phyloP scores from a whole-genome alignment of 257 asterid genomes.

The Nicotiana sylvestris region DNA sequence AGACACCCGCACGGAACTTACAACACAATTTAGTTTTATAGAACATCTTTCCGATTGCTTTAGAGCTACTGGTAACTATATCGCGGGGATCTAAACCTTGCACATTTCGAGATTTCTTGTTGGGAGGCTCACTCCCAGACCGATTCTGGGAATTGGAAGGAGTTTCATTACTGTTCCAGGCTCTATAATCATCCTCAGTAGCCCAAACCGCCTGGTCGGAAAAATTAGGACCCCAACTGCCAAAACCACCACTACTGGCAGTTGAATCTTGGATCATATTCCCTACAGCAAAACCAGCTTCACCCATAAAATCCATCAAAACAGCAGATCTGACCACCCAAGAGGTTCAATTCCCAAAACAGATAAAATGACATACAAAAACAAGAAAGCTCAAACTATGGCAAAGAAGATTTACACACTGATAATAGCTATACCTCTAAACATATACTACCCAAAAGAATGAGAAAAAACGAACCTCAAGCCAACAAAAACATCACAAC shows the following conservation, averaged over 20 bases:
- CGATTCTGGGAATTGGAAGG: conserved; percentile 40
- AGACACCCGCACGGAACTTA: conserved; percentile 71
- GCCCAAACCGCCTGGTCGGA: conserved; percentile 64
- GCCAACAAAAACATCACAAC: not conserved
- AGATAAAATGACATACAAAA: not conserved
- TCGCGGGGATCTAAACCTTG: conserved; percentile 37
- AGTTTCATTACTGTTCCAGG: conserved; percentile 52
- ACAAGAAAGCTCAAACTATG: conserved; percentile 1
- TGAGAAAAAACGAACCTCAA: not conserved
- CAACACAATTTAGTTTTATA: conserved; percentile 68
- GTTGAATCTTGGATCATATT: not conserved
- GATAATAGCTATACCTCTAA: not conserved
- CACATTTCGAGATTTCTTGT: conserved; percentile 46
- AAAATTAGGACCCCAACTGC: conserved; percentile 51
- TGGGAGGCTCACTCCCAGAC: conserved; percentile 51
- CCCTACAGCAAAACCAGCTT: conserved; percentile 3
- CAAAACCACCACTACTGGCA: conserved; percentile 23
- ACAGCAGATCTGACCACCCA: not conserved
- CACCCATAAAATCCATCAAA: conserved; percentile 5
- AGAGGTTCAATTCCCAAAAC: conserved; percentile 1
- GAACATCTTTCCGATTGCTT: conserved; percentile 74
- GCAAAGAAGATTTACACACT: not conserved
- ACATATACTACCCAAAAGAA: not conserved
- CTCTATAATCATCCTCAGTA: conserved; percentile 58
- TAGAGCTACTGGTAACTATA: conserved; percentile 40